Conservation (phyloP, 106 monocot species). For the Dendrobium officinale region DNA sequence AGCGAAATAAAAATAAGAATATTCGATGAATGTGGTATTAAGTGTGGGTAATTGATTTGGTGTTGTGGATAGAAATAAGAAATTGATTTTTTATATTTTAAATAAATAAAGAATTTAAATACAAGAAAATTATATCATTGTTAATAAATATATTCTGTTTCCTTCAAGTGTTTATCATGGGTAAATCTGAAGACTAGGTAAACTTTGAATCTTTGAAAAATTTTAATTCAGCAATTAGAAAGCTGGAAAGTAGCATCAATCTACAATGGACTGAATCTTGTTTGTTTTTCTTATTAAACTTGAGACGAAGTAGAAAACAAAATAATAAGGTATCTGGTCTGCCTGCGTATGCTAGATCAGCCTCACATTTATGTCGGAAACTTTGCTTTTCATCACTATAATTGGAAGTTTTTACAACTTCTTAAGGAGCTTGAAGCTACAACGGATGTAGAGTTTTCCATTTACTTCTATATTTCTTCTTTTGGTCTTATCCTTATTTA, state of each 20-base stretch:
- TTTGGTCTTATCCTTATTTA: neutral
- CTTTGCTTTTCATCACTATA: neutral
- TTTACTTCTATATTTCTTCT: neutral
- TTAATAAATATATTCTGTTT: neutral
- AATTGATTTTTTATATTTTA: too few species aligned
- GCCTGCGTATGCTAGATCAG: neutral
- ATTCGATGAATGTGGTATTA: too few species aligned
- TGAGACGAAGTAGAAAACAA: neutral
- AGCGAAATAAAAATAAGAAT: too few species aligned
- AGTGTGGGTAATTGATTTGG: too few species aligned
- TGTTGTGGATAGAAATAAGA: too few species aligned
- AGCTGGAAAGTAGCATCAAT: neutral
- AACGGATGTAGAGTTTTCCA: neutral
- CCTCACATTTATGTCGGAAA: neutral
- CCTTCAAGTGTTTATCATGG: neutral
- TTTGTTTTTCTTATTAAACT: neutral
- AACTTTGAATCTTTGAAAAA: neutral
- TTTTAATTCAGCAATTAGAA: neutral
- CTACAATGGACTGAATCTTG: neutral
- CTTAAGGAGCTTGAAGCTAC: neutral
- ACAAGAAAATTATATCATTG: neutral
- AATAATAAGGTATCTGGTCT: neutral
- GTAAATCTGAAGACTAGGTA: neutral
- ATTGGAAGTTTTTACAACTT: neutral
- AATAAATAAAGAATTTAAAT: too few species aligned